These are phyloP conservation scores for fission yeast (Schizosaccharomyces pombe) DNA, from an alignment of 805 yeast genomes.

Conservation along the genomic window DNA sequence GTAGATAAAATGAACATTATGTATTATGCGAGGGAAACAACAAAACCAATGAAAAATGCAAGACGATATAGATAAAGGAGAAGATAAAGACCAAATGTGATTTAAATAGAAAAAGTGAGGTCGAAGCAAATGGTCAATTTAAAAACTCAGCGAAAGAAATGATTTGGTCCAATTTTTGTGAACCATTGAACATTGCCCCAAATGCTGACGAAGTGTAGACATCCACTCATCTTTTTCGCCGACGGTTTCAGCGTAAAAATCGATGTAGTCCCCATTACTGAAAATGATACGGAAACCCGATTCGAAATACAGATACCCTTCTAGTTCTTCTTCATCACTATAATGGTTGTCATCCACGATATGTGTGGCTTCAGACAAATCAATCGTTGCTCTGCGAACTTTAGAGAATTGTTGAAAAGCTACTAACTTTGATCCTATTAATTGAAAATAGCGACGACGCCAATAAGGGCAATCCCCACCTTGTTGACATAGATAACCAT, in stretches of 20 bases:
- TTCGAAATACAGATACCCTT: slow-evolving; percentile 50
- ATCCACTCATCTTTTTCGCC: slow-evolving; percentile 47
- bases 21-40: too few relatives aligned
- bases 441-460: slow-evolving; percentile 50
- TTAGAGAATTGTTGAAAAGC: slow-evolving; percentile 54
- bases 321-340: slow-evolving; percentile 14
- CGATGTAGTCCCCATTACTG: slow-evolving; percentile 58
- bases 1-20: too few relatives aligned
- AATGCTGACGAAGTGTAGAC: slow-evolving; percentile 16
- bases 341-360: slow-evolving; percentile 17
- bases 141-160: background rate
- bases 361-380: slow-evolving; percentile 16
- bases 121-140: background rate
- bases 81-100: too few relatives aligned
- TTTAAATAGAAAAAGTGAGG: too few relatives aligned
- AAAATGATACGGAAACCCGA: slow-evolving; percentile 57
- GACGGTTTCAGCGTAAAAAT: slow-evolving; percentile 59
- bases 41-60: too few relatives aligned
- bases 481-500: slow-evolving; percentile 58
- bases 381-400: slow-evolving; percentile 45
- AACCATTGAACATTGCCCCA: slow-evolving; percentile 2
- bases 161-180: background rate
- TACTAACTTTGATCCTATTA: slow-evolving; percentile 45
- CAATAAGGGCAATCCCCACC: slow-evolving; percentile 72
- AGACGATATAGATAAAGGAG: too few relatives aligned